Conservation (phyloP, 345 rosid species). For the Salix dunnii region DNA sequence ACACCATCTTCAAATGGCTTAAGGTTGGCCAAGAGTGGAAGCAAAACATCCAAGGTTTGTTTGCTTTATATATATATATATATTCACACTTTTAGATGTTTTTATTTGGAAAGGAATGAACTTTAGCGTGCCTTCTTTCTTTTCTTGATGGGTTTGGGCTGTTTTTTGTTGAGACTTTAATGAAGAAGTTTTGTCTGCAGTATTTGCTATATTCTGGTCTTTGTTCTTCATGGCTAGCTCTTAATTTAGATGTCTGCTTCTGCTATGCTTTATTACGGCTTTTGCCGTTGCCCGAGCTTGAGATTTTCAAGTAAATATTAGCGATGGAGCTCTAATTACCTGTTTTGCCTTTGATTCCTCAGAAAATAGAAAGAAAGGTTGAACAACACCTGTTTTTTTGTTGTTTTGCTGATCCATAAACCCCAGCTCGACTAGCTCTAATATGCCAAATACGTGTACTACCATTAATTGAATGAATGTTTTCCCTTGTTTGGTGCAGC, state of each 20-base stretch:
- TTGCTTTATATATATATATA: not conserved
- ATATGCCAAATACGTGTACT: not conserved
- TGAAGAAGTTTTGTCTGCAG: not conserved
- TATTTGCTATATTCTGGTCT: not conserved
- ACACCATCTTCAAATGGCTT: conserved; percentile 71
- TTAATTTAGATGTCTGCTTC: not conserved
- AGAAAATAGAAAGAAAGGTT: not conserved
- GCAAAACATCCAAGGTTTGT: conserved; percentile 87
- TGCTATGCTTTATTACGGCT: not conserved
- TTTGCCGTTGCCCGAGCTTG: not conserved
- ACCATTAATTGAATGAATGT: conserved; percentile 14
- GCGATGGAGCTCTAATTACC: not conserved
- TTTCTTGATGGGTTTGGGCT: not conserved
- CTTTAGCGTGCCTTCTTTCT: not conserved
- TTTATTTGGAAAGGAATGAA: not conserved
- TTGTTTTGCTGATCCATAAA: not conserved
- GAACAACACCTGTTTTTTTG: not conserved
- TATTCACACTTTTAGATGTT: conserved; percentile 9
- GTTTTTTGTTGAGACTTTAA: not conserved
- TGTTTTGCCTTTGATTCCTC: not conserved
- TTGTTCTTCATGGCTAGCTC: not conserved
- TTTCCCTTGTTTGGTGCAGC: conserved; percentile 3
- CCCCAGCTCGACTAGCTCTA: not conserved
- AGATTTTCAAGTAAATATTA: not conserved
- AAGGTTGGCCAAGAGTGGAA: conserved; percentile 58